Base-by-base conservation (phyloP, 805 yeast genomes). In the Brettanomyces naardenensis region DNA sequence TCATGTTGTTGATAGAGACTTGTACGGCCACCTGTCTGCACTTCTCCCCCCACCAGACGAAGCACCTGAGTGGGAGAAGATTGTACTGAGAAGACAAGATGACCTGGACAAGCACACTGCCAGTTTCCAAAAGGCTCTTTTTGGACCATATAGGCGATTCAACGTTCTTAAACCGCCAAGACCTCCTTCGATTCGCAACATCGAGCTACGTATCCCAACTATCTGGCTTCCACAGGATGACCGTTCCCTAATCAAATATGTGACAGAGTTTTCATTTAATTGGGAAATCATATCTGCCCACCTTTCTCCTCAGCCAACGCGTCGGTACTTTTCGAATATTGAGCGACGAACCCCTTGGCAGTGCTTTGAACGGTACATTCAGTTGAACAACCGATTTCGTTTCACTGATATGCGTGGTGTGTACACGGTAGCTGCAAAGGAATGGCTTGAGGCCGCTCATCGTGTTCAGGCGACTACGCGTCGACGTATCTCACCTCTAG, bases 341-440 rank as follows among this genome's bases (percentile, higher is more conserved):
- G 97, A 92, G 58, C 74, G 97, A 52, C 73, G 98, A 52, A 92
- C 97, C 0, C 95, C 98, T 0, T 92, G 98, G 98, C 97, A 90
- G 57, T 90, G 97, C 57, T 92, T 92, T 64, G 98, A 92, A 59
- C 68, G 98, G 47, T 92, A 90, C 66, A 80, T 89, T 43, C 97
- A 90, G 62, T 68, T 92, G 46, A 87, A 85, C 50, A 96, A 90
- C 42, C 79, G 80, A 41, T 90, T 88, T 51, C 94, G 86, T 46
- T 75, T 86, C 43, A 66, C 77, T 30, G 97, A 90, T 52, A 75
- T 92, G 77, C 79, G 83, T 52, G 98, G 97, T 0, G 73, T 81
- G 15, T 76, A 84, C 50, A 86, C 97, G 0, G 75, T 75, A 38
- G 75, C 70, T 44, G 95, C 97, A 0, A 90, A 85, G 55, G 77